These are phyloP conservation scores for Puccinia coronata DNA, from an alignment of 1,284 basidiomycete genomes.

Conservation along the genomic window DNA sequence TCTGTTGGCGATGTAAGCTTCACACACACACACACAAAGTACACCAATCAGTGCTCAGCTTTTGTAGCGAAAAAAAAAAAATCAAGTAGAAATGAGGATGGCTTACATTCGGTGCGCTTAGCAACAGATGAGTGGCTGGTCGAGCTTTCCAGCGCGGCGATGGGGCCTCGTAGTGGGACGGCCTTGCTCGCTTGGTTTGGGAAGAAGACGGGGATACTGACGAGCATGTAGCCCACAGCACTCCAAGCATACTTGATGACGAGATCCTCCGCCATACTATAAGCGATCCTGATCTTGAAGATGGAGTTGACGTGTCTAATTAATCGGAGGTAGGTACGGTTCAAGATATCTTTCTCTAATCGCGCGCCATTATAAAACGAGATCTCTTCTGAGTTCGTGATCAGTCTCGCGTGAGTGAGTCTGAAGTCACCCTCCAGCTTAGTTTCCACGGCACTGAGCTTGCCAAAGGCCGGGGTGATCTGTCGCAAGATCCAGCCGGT, in stretches of 20 bases:
- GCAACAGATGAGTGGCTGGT: conserved; percentile 38
- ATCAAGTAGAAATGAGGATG: background rate
- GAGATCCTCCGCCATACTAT: conserved; percentile 83
- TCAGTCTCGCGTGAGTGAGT: conserved; percentile 80
- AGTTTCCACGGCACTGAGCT: conserved; percentile 84
- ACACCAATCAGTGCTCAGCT: background rate
- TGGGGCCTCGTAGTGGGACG: conserved; percentile 18
- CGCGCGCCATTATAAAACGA: conserved; percentile 92
- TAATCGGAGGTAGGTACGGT: conserved; percentile 74
- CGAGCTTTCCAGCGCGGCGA: conserved; percentile 38
- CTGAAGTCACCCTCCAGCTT: conserved; percentile 83
- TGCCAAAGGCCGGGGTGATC: conserved; percentile 91
- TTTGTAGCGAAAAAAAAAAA: background rate
- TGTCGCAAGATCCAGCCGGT: conserved; percentile 78
- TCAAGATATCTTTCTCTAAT: conserved; percentile 80
- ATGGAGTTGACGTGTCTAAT: conserved; percentile 88
- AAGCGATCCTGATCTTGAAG: conserved; percentile 73
- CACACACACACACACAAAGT: background rate
- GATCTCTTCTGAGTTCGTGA: conserved; percentile 88
- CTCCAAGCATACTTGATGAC: conserved; percentile 94
- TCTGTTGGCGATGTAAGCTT: conserved; percentile 83
- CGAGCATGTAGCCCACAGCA: conserved; percentile 81
- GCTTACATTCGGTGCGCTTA: conserved; percentile 49
- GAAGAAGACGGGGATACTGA: conserved; percentile 78
- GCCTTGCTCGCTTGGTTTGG: conserved; percentile 21